Base-by-base conservation (phyloP, 192 early-diverging fungal species). In the Coemansia brasiliensis region DNA sequence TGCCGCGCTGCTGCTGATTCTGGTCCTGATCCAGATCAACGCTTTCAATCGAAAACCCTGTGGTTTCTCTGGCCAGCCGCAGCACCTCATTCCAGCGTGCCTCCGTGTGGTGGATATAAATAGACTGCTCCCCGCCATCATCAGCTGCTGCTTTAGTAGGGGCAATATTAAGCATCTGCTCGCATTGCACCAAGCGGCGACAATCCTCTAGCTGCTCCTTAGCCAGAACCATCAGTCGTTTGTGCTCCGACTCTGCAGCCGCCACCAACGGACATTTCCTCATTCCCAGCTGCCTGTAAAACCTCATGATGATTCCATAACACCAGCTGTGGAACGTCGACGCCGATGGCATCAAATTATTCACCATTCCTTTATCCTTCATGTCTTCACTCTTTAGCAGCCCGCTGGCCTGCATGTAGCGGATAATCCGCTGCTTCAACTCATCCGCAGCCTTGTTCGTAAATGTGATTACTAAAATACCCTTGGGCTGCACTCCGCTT, bases 241-340 rank as follows among this genome's bases (percentile, higher is more conserved):
- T 20, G 16, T 73, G 70, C 64, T 80, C 77, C n/a, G 59, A 24
- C 46, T 72, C 66, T 2, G 55, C 52, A 2, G 77, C 71, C 0
- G 61, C 61, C 48, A 73, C 64, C 56, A 69, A 39, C 37, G 77
- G 70, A 13, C 62, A 63, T 48, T 43, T 17, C 0, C 0, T 0
- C 59, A 52, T 57, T 0, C 63, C 67, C 12, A 79, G 38, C 10
- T 12, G 21, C 11, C 7, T 5, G 22, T 63, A 54, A 39, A 72
- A 39, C 10, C 50, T 52, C 58, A 61, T 38, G 3, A 79, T 25
- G 4, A 79, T 59, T 7, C 55, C 51, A 22, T 65, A 79, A 45
- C 76, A 79, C 69, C 70, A 79, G 54, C 69, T 64, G 25, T 79
- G 76, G 55, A 79, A 79, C 42, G 76, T 79, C 18, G 69, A 68